Base-by-base conservation (phyloP, 2,329 filamentous ascomycete species). In the Mariannaea sp. region DNA sequence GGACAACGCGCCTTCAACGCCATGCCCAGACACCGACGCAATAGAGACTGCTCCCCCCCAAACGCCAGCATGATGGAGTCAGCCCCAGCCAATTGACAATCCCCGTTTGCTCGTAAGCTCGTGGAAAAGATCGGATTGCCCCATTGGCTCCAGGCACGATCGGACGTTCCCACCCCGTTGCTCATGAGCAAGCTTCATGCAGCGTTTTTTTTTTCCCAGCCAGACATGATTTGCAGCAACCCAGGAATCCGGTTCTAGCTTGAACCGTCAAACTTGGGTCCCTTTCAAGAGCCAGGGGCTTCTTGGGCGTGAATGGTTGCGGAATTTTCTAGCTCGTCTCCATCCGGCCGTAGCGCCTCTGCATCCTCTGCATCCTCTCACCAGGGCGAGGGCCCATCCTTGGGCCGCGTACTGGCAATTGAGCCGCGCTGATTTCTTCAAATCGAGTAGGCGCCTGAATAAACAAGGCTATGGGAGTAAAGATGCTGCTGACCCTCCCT, bases 221-320 rank as follows among this genome's bases (percentile, higher is more conserved):
- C 63, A 66, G 46, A 49, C 65, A 68, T 71, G 66, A 71, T 71
- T 71, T 67, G 65, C 63, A 70, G 57, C 52, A 60, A 58, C 55
- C 64, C 64, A 65, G 54, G 54, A 55, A 49, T 58, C 54, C 58
- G 62, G 60, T 58, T 60, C 63, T 32, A 45, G 46, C 50, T 62
- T 33, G 52, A 61, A 53, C 50, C 39, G 57, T 58, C 54, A 59
- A 35, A 41, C 51, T 55, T 61, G 49, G 52, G 42, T 26, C 48
- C 50, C 52, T 39, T 45, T 24, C 32, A 44, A 46, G 49, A 53
- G 22, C 41, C 32, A 30, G 42, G 32, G 49, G 56, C 53, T 39
- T 38, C 57, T 59, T 62, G 62, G 62, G 48, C 41, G 38, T 43
- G 56, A 12, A 26, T 38, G 30, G 33, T 48, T 52, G 53, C 49